Evolutionary conservation across 179 eudicot genomes (phyloP), one percentile per base, ranked within the genome.

Genomic region (Nepenthes alata): DNA sequence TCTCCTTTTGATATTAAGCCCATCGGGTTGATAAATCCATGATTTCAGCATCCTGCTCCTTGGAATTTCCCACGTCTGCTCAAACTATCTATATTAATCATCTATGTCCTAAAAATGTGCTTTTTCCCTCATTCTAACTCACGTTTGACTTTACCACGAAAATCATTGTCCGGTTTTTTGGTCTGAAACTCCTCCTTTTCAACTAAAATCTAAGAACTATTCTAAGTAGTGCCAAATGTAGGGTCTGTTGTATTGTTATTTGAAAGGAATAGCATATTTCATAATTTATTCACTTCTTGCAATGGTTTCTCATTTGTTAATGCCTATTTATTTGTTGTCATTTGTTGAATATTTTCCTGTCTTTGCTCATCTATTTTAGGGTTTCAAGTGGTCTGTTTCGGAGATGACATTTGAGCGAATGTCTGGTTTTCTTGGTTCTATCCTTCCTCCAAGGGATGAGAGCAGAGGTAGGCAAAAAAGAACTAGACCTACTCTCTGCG

Each of bases 341-440:
- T 41, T 41, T 41, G 45, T 41, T 41, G 25, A 41, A 55, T 41
- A 45, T 36, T 60, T 16, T 39, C 35, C 14, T 55, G 39, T 12
- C 11, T 60, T 62, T 58, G 35, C 63, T 67, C 14, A 1, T 48
- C 16, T 25, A 47, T 54, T 58, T 44, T 60, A 79, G 80, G 69
- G 47, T 69, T 63, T 70, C 58, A 74, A 66, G 60, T 81, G 80
- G 75, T 85, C 97, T 53, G 74, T 87, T 72, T 87, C 97, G 45
- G 97, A 90, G 65, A 72, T 65, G 54, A 78, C 97, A n/a, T 65
- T 86, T 71, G 88, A 69, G n/a, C 80, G 80, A 59, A 70, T 90
- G 82, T 85, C 93, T 65, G 80, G 86, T 61, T 72, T 87, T 57
- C 56, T 87, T 55, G 89, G 97, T 37, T 85, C 95, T 55, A 60